phyloP scores from a whole-genome alignment of 2,329 filamentous ascomycete genomes.

The Hypoxylon sp. region DNA sequence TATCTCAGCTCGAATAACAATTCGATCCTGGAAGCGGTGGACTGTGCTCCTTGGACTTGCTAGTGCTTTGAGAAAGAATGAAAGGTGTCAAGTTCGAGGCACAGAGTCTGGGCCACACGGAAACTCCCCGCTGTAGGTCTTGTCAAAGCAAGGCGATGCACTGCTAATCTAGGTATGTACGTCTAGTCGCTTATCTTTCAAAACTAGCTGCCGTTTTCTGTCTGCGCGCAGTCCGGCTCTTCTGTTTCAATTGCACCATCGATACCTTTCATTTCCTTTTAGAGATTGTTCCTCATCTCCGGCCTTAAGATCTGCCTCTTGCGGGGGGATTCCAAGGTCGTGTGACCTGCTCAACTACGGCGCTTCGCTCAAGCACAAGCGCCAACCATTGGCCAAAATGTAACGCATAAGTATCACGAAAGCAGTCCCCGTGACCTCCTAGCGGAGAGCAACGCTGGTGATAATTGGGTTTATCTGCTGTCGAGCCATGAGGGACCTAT shows the following conservation, averaged over 20 bases:
- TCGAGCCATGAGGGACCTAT: constrained; percentile 30
- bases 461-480: constrained; percentile 26
- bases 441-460: constrained; percentile 26
- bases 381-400: constrained; percentile 41
- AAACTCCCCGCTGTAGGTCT: constrained; percentile 24
- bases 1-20: constrained; percentile 24
- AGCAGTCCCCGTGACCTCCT: constrained; percentile 37
- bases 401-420: constrained; percentile 37
- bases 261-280: constrained; percentile 35
- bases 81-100: constrained; percentile 19
- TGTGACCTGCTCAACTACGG: constrained; percentile 47
- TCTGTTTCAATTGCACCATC: constrained; percentile 35
- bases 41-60: constrained; percentile 13
- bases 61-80: constrained; percentile 12
- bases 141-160: constrained; percentile 26
- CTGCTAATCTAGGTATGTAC: constrained; percentile 22
- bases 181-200: constrained; percentile 13
- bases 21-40: constrained; percentile 20
- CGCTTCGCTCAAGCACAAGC: constrained; percentile 36
- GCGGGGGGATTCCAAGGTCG: constrained; percentile 45
- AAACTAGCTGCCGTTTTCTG: constrained; percentile 25
- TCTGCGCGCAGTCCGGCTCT: constrained; percentile 12
- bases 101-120: constrained; percentile 10
- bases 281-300: constrained; percentile 40
- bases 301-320: constrained; percentile 44